These are phyloP conservation scores for Oryza glumipatula DNA, from an alignment of 176 grass and related monocot species.

Conservation along the genomic window DNA sequence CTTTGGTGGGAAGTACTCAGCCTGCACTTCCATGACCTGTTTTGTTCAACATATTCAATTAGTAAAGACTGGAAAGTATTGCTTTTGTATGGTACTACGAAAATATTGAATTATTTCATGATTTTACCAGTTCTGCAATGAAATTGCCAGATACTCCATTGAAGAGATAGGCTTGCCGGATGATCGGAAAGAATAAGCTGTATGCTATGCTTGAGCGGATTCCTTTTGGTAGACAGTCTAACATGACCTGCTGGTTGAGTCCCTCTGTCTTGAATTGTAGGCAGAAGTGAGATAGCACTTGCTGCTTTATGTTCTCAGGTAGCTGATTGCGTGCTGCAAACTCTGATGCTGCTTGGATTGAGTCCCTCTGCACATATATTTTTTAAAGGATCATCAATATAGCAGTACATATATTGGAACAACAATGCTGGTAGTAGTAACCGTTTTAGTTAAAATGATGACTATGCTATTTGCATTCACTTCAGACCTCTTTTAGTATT, in stretches of 20 bases:
- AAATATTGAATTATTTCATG: slow-evolving; percentile 13
- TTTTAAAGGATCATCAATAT: slow-evolving; percentile 11
- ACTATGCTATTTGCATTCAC: slow-evolving; percentile 10
- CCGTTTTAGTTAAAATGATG: background rate
- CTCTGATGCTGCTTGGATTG: slow-evolving; percentile 74
- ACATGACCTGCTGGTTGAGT: slow-evolving; percentile 72
- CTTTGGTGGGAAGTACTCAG: slow-evolving; percentile 84
- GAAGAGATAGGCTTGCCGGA: slow-evolving; percentile 78
- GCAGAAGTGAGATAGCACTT: slow-evolving; percentile 92
- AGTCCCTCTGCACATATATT: slow-evolving; percentile 71
- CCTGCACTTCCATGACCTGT: slow-evolving; percentile 84
- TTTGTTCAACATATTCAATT: slow-evolving; percentile 45
- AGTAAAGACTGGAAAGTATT: background rate
- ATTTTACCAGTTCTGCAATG: slow-evolving; percentile 79
- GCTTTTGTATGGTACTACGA: slow-evolving; percentile 3
- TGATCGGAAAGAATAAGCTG: slow-evolving; percentile 75
- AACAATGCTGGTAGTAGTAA: slow-evolving; percentile 18
- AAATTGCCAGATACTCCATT: slow-evolving; percentile 81
- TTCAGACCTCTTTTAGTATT: slow-evolving; percentile 22
- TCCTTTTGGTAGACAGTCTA: slow-evolving; percentile 86
- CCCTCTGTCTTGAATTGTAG: slow-evolving; percentile 92
- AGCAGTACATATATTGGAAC: slow-evolving; percentile 9
- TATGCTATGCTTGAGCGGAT: slow-evolving; percentile 84
- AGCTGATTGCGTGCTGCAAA: slow-evolving; percentile 85
- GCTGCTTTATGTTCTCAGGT: slow-evolving; percentile 68